phyloP scores from a whole-genome alignment of 2,329 filamentous ascomycete species.

The Claviceps fusiformis region DNA sequence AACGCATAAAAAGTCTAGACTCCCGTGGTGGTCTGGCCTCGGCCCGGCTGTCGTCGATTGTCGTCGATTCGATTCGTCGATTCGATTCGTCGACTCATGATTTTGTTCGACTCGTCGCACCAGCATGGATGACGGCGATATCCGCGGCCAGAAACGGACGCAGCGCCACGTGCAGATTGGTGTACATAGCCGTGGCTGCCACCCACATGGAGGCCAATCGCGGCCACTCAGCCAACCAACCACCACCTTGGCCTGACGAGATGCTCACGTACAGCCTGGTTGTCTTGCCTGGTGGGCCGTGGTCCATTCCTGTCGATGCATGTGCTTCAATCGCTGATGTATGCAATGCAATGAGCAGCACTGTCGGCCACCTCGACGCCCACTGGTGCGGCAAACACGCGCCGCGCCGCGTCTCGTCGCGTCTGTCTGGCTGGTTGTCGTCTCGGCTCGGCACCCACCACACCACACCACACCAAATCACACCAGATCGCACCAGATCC shows the following conservation, averaged over 20 bases:
- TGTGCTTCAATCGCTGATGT: too few relatives aligned
- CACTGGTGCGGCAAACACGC: not conserved
- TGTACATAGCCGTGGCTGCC: not conserved
- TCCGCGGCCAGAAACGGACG: not conserved
- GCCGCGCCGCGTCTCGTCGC: slow-evolving; percentile 2
- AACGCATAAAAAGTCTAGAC: too few relatives aligned
- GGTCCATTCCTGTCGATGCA: too few relatives aligned
- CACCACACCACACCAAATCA: not conserved
- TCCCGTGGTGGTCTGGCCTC: too few relatives aligned
- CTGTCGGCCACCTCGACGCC: not conserved
- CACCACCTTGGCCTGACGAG: too few relatives aligned
- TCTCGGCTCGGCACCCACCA: not conserved
- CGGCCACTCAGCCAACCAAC: not conserved
- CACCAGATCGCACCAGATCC: too few relatives aligned
- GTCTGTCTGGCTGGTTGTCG: not conserved
- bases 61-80: too few relatives aligned
- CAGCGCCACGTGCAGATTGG: not conserved
- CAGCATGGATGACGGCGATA: not conserved
- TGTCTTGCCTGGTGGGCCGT: too few relatives aligned
- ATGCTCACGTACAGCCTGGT: too few relatives aligned
- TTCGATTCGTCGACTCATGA: too few relatives aligned
- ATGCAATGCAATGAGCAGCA: too few relatives aligned
- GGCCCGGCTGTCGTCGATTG: not conserved
- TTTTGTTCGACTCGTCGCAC: too few relatives aligned
- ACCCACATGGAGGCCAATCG: not conserved